These are phyloP conservation scores for Celoporthe dispersa DNA, from an alignment of 2,329 filamentous ascomycete species.

Conservation along the genomic window DNA sequence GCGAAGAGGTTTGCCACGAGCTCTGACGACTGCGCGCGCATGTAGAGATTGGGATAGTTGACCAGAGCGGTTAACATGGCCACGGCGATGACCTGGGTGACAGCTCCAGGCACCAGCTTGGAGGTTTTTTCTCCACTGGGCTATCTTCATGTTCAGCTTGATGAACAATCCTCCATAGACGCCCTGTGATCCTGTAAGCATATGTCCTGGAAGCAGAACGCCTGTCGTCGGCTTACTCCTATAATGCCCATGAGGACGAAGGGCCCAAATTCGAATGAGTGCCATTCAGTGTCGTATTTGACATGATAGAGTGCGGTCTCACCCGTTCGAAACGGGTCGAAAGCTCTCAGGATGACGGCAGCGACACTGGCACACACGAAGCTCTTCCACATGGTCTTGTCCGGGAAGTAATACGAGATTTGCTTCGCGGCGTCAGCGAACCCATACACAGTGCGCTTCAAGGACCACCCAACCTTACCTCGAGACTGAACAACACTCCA, in stretches of 20 bases:
- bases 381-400: constrained; percentile 99
- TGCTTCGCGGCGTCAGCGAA: constrained; percentile 55
- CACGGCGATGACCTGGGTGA: constrained; percentile 79
- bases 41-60: constrained; percentile 96
- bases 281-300: constrained; percentile 89
- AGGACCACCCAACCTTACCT: constrained; percentile 52
- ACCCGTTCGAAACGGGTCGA: constrained; percentile 93
- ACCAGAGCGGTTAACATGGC: constrained; percentile 83
- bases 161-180: constrained; percentile 95
- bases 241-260: constrained; percentile 86
- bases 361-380: constrained; percentile 99
- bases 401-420: constrained; percentile 95
- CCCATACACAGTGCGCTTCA: not conserved
- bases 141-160: constrained; percentile 87
- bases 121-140: constrained; percentile 76
- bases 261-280: constrained; percentile 89
- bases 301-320: constrained; percentile 97
- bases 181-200: constrained; percentile 53
- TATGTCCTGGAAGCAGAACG: not conserved
- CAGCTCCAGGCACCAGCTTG: constrained; percentile 70
- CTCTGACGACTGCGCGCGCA: constrained; percentile 90
- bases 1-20: constrained; percentile 91
- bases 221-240: constrained; percentile 54
- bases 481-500: constrained; percentile 93
- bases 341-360: constrained; percentile 86